A percentile compares a stretch with the other conserved stretches of the same genome.
phyloP scores from a whole-genome alignment of 139 green algal genomes.

The Bryopsis sp. region DNA sequence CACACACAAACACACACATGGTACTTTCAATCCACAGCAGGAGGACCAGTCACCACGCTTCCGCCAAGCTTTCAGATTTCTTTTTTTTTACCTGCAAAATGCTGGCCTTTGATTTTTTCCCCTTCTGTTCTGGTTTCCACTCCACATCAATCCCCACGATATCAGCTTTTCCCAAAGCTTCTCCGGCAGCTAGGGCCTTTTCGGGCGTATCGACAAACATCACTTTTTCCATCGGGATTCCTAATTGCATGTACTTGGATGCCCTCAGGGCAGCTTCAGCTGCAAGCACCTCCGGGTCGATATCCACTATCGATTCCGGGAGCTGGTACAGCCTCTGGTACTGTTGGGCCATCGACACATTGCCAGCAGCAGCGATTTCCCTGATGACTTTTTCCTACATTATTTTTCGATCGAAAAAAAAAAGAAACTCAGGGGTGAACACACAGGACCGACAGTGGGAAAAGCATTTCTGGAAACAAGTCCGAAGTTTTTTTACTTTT shows the following conservation, averaged over 20 bases:
- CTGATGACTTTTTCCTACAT: neutral
- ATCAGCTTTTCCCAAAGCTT: conserved; percentile 17
- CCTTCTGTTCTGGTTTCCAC: conserved; percentile 41
- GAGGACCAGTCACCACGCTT: neutral
- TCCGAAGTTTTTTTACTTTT: neutral
- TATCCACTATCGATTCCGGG: neutral
- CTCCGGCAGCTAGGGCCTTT: conserved; percentile 8
- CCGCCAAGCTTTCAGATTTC: neutral
- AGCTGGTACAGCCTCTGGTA: neutral
- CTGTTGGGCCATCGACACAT: neutral
- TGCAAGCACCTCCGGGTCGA: conserved; percentile 24
- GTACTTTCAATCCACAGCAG: neutral
- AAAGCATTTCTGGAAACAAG: neutral
- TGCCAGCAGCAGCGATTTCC: neutral
- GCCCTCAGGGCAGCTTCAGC: conserved; percentile 24
- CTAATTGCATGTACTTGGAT: conserved; percentile 37
- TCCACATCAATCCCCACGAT: conserved; percentile 61
- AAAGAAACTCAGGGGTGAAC: too few relatives aligned
- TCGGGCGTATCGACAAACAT: conserved; percentile 22
- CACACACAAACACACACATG: conserved; percentile 32
- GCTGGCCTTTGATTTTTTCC: conserved; percentile 17
- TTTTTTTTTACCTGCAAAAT: conserved; percentile 28
- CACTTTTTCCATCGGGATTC: conserved; percentile 21
- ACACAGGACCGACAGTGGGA: neutral
- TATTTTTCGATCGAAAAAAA: too few relatives aligned